phyloP scores from a whole-genome alignment of 345 rosid species.

The Eucalyptus viminalis region DNA sequence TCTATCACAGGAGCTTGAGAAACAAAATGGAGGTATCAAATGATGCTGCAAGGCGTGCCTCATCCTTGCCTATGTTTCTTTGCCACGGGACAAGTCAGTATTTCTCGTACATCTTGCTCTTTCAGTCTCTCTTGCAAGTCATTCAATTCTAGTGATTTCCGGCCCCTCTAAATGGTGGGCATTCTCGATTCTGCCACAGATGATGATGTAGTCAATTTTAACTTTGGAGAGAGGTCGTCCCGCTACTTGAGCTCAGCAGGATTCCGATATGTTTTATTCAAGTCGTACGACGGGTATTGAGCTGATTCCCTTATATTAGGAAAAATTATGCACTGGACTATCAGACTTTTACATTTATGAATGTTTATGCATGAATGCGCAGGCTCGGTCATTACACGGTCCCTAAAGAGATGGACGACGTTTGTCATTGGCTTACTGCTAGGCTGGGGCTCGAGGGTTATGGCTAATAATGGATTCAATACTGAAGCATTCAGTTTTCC shows the following conservation, averaged over 20 bases:
- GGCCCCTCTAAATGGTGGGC: background rate
- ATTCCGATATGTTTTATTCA: background rate
- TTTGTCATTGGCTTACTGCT: constrained; percentile 6
- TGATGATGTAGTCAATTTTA: constrained; percentile 8
- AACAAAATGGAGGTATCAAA: constrained; percentile 20
- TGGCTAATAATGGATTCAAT: background rate
- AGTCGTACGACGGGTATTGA: constrained; percentile 2
- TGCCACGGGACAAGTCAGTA: constrained; percentile 28
- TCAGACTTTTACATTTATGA: background rate
- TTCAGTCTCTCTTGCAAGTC: background rate
- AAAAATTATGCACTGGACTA: background rate
- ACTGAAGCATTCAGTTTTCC: background rate
- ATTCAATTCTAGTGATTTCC: background rate
- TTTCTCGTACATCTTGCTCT: background rate
- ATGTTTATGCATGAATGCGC: background rate
- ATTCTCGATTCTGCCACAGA: background rate
- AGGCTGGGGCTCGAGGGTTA: constrained; percentile 15
- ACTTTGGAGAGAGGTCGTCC: constrained; percentile 3
- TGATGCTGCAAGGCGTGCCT: constrained; percentile 33
- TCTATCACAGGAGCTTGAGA: constrained; percentile 19
- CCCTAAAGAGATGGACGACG: constrained; percentile 7
- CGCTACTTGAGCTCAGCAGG: constrained; percentile 2
- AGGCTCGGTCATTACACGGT: constrained; percentile 11
- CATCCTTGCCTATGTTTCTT: constrained; percentile 29
- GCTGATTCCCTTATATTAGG: background rate